Percentiles rank a stretch among this genome's conserved stretches.
phyloP scores from a whole-genome alignment of 305 asterid genomes.

The Ajuga reptans region DNA sequence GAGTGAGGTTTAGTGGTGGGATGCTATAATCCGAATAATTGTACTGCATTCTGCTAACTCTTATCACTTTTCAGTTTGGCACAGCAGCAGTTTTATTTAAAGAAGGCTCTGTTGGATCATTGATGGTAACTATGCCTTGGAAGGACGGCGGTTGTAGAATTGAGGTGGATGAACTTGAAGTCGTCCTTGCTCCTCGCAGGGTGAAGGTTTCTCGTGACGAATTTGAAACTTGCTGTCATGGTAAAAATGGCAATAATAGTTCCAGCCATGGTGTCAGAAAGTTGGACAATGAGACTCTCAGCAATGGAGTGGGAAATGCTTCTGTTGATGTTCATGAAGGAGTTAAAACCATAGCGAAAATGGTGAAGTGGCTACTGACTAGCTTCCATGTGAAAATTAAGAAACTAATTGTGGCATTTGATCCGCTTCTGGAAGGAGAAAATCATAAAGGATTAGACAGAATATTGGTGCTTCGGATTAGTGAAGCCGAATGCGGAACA shows the following conservation, averaged over 20 bases:
- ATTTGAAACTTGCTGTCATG: constrained; percentile 31
- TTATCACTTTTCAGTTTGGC: constrained; percentile 54
- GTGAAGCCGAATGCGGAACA: constrained; percentile 83
- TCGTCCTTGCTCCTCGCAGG: constrained; percentile 62
- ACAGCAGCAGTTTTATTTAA: constrained; percentile 51
- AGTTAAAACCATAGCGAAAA: constrained; percentile 86
- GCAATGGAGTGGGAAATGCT: constrained; percentile 30
- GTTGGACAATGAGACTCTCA: constrained; percentile 34
- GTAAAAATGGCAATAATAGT: constrained; percentile 24
- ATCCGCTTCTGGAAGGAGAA: constrained; percentile 57
- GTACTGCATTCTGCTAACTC: constrained; percentile 21
- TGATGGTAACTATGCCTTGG: constrained; percentile 84
- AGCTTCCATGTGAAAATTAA: constrained; percentile 73
- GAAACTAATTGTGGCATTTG: constrained; percentile 78
- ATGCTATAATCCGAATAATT: background rate
- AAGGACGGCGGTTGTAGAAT: constrained; percentile 75
- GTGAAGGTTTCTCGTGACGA: constrained; percentile 34
- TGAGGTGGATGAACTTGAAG: constrained; percentile 85
- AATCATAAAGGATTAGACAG: constrained; percentile 39
- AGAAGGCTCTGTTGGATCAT: constrained; percentile 92
- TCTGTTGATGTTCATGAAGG: constrained; percentile 93
- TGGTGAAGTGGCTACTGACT: constrained; percentile 91
- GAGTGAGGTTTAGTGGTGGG: background rate
- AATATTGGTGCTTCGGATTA: constrained; percentile 73
- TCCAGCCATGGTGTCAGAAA: constrained; percentile 33